Conservation (phyloP, 2,329 filamentous ascomycete species). For the Neofusicoccum laricinum region DNA sequence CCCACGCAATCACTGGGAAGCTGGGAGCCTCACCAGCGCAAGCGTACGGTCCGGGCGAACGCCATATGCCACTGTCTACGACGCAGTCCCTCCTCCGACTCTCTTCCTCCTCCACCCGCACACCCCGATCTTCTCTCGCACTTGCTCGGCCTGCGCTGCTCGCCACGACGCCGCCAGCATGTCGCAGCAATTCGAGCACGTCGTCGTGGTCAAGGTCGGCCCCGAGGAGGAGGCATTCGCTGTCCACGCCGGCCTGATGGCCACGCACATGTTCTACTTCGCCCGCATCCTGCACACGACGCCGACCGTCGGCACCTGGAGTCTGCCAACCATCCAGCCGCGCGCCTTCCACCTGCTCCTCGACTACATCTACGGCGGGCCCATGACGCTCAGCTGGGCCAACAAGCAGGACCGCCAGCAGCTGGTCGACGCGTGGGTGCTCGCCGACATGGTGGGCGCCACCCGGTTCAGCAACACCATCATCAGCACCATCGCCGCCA, state of each 20-base stretch:
- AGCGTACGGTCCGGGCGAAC: too few species aligned
- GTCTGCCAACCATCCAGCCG: not conserved
- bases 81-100: too few species aligned
- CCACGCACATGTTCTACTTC: not conserved
- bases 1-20: too few species aligned
- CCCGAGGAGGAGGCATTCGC: not conserved
- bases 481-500: not conserved
- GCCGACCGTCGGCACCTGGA: not conserved
- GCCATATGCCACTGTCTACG: too few species aligned
- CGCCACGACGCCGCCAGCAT: not conserved
- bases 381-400: not conserved
- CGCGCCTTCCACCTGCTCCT: not conserved
- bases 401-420: not conserved
- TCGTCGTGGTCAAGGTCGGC: constrained; percentile 1
- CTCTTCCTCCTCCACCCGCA: not conserved
- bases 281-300: not conserved
- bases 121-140: not conserved
- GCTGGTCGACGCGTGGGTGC: not conserved
- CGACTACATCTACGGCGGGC: not conserved
- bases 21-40: too few species aligned
- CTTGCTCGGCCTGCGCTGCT: not conserved
- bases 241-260: not conserved
- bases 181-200: not conserved
- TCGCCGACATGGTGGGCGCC: not conserved
- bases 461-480: not conserved